Evolutionary conservation across 2,329 filamentous ascomycete genomes (phyloP), one percentile per base, ranked within the genome.

Genomic region (Cladosporium sp.): DNA sequence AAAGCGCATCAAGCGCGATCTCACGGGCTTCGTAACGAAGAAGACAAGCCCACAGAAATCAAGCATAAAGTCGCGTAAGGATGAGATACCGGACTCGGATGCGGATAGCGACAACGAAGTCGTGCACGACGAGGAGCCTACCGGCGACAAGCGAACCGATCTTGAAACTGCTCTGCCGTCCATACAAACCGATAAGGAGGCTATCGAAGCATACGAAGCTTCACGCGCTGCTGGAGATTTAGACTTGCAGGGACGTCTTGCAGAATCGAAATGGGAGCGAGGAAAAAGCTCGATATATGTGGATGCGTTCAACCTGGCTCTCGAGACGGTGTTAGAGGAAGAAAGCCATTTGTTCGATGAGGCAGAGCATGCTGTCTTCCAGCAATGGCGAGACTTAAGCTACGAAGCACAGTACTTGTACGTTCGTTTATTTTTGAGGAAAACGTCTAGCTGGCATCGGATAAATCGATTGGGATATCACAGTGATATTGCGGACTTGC

Each of bases 401-500:
- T 97, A 97, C 70, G 91, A 97, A 69, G 82, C 90, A 17, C 92
- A 97, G 67, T 97, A 96, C 73, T 74, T 99, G 84, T 97, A 97
- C 74, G 92, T 97, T 13, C 86, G 94, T 20, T 77, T 99, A 1
- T 99, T 99, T 68, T 78, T 99, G 3, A 86, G 94, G 47, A 99
- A 99, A 72, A 91, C 90, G 1, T 89, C 89, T 20, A 86, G 86
- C 1, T 99, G 94, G 94, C 91, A 97, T 76, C 86, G 94, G 9
- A 82, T 91, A 61, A 84, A 82, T 65, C 84, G 85, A 20, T 75
- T 99, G 24, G 84, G 85, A 1, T 97, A 97, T 67, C 84, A 93
- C 67, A 83, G 85, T 62, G 92, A 97, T 70, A 88, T 99, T 60
- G 82, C 86, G 44, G 84, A 97, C 69, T 78, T 92, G 37, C 78